Percentiles rank a stretch among this genome's conserved stretches.
These are phyloP conservation scores for Tuber melanosporum DNA, from an alignment of 495 filamentous ascomycete genomes.

Conservation along the genomic window DNA sequence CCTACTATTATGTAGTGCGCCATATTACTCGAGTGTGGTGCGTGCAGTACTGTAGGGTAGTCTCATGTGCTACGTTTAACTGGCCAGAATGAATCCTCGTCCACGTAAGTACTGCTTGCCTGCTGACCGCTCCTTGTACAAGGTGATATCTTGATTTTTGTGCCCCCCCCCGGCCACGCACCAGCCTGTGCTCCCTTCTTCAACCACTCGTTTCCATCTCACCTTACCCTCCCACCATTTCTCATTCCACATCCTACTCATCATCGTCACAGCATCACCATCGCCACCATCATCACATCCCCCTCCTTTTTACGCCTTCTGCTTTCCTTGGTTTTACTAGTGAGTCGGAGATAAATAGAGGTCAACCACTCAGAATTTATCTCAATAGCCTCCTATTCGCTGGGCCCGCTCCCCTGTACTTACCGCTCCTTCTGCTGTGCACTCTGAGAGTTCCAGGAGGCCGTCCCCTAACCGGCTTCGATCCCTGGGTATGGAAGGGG, in stretches of 20 bases:
- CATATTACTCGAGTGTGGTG: background rate
- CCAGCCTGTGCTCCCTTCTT: background rate
- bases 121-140: background rate
- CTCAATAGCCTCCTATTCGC: constrained; percentile 12
- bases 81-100: background rate
- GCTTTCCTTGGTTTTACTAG: background rate
- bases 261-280: background rate
- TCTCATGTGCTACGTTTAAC: background rate
- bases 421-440: background rate
- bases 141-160: background rate
- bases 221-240: background rate
- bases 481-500: constrained; percentile 21
- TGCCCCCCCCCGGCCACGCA: background rate
- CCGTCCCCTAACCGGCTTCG: background rate
- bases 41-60: background rate
- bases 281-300: background rate
- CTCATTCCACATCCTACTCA: background rate
- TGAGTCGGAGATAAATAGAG: background rate
- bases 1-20: background rate
- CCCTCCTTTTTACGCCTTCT: background rate
- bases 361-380: constrained; percentile 10
- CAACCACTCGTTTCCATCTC: background rate
- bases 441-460: background rate
- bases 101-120: background rate
- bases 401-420: constrained; percentile 15